Base-by-base conservation (phyloP, 2,329 filamentous ascomycete species). In the Podosphaera leucotricha region DNA sequence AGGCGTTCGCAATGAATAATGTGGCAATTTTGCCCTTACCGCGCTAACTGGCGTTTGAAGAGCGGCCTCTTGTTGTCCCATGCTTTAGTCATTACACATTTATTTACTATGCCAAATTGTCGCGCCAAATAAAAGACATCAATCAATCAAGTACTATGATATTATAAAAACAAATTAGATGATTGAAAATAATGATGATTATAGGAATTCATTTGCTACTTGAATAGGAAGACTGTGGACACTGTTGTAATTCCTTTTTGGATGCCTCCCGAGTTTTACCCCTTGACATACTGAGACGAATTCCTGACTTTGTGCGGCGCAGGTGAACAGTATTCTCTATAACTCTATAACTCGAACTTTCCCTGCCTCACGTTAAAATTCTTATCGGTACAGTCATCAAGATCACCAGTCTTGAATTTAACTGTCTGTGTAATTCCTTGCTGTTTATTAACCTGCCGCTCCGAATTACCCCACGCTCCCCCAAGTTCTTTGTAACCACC, bases 221-320 rank as follows among this genome's bases (percentile, higher is more conserved):
- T 24, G 22, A 24, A 24, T 24, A 24, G 22, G 22, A 3, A 13
- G 28, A 11, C 26, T 24, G n/a, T 41, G 40, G 40, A 33, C 24
- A 41, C 40, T 41, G 11, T 41, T 33, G 5, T 16, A 19, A 20
- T 30, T 33, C 15, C 26, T 20, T 5, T 5, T 24, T 41, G 13
- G 16, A 41, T 19, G 40, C 22, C 40, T 22, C 24, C 21, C 20
- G 19, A 33, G 16, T 41, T 20, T 33, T 30, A 41, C 40, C 40
- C 40, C 40, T 41, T 41, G 40, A 41, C n/a, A 33, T 41, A 28
- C 40, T 30, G 24, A 41, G 40, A 19, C 26, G 21, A 30, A 15
- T 22, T 30, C n/a, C 15, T 41, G 40, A 41, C 40, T 33, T 43
- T 28, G 41, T 43, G 22, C 28, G 16, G 24, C 41, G 35, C 21